Evolutionary conservation across 1,284 basidiomycete genomes (phyloP).

Genomic region (Kwoniella shivajii): DNA sequence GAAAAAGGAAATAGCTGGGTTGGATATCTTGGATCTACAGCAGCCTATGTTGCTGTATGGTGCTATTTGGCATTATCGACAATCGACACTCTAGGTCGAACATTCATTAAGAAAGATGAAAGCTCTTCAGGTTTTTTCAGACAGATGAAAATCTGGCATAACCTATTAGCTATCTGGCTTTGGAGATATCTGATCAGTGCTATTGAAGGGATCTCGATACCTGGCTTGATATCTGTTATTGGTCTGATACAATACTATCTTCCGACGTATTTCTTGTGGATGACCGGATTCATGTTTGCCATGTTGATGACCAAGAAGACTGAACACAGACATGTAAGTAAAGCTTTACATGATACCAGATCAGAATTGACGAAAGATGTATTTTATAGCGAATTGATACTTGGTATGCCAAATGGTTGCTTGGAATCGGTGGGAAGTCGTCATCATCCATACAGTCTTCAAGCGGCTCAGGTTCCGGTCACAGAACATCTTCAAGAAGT

Average conservation of each 20-base stretch:
- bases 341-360: background rate
- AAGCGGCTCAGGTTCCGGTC: too few relatives aligned
- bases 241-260: constrained; percentile 34
- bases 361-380: background rate
- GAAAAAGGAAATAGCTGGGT: constrained; percentile 26
- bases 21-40: constrained; percentile 33
- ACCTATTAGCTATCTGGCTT: constrained; percentile 43
- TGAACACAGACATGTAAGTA: constrained; percentile 30
- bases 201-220: constrained; percentile 32
- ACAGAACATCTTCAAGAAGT: too few relatives aligned
- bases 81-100: constrained; percentile 24
- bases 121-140: constrained; percentile 18
- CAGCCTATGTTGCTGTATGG: constrained; percentile 31
- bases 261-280: constrained; percentile 44
- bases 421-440: constrained; percentile 3
- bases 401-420: constrained; percentile 26
- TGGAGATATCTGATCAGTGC: constrained; percentile 37
- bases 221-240: constrained; percentile 32
- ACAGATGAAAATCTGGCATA: constrained; percentile 40
- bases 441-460: too few relatives aligned
- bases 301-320: constrained; percentile 42
- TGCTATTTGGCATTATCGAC: constrained; percentile 31
- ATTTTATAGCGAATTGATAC: constrained; percentile 15
- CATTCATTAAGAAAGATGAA: constrained; percentile 15
- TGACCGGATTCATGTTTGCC: constrained; percentile 32